Base-by-base conservation (phyloP, 2,329 filamentous ascomycete species). In the Trichoderma asperellum region DNA sequence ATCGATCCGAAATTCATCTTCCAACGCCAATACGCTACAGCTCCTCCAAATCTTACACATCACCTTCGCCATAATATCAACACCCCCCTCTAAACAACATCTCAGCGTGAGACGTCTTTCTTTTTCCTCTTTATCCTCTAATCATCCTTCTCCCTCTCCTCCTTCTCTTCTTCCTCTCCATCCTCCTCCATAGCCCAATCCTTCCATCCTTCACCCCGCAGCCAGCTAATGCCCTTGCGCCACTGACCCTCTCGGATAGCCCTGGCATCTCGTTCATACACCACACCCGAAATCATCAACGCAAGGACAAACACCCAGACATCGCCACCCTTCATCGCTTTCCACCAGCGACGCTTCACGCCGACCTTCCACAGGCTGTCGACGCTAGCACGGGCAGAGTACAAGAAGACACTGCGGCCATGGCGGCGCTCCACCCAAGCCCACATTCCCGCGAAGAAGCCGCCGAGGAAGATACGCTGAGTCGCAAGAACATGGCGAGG, bases 331-430 rank as follows among this genome's bases (percentile, higher is more conserved):
- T 86, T 88, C 77, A 96, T 86, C 12, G 92, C 92, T 72, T 87
- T 89, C 93, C 95, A 97, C 89, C 93, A 93, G 1, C 93, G 87
- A 40, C 91, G 85, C 88, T 98, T 98, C 68, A 92, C 88, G n/a
- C 94, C 94, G 0, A 97, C 93, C 83, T 97, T 97, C 93, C 94
- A 98, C 57, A 94, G 80, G 47, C 89, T 92, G 77, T 97, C 92
- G 35, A 97, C 84, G 70, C 91, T 93, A n/a, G 90, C 82, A 2
- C 94, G 86, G 35, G 92, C 88, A 72, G 88, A 90, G 79, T 96
- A 96, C 71, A 97, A 75, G 79, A 96, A 97, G 67, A 92, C 87
- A 1, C 86, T 84, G 18, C 92, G 83, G 53, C 90, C 87, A 70
- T 86, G 82, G 61, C 84, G 83, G 56, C 90, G 84, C 76, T 94